A percentile compares a stretch with the other conserved stretches of the same genome.
phyloP scores from a whole-genome alignment of 371 early-diverging fungal species.

The Capillidium rhysosporum region DNA sequence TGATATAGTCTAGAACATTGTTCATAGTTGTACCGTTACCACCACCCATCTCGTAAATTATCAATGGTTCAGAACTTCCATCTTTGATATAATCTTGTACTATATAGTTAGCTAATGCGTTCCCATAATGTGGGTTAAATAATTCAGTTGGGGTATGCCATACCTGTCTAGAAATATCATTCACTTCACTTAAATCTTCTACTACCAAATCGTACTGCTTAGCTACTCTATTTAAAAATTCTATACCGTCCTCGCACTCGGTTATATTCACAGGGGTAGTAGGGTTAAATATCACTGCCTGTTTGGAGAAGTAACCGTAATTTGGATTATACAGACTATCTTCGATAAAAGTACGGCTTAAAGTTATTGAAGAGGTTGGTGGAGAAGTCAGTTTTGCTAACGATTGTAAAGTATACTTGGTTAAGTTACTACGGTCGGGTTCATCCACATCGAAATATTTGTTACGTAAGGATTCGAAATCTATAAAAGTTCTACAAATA shows the following conservation, averaged over 20 bases:
- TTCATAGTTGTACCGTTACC: conserved; percentile 93
- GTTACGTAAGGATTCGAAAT: background rate
- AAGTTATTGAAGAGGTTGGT: conserved; percentile 42
- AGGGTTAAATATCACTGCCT: conserved; percentile 64
- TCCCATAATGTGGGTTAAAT: conserved; percentile 85
- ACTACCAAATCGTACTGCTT: conserved; percentile 67
- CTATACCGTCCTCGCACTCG: conserved; percentile 49
- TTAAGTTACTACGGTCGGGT: conserved; percentile 6
- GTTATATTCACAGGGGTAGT: background rate
- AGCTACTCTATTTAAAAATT: conserved; percentile 57
- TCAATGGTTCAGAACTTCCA: conserved; percentile 37
- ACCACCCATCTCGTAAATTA: conserved; percentile 89
- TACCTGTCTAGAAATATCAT: conserved; percentile 54
- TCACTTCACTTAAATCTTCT: conserved; percentile 25
- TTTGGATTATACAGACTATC: conserved; percentile 87
- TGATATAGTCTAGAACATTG: conserved; percentile 76
- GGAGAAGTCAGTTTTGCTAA: conserved; percentile 10
- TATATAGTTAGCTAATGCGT: conserved; percentile 78
- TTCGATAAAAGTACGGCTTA: conserved; percentile 80
- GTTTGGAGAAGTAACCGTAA: conserved; percentile 92
- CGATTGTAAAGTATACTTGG: conserved; percentile 4
- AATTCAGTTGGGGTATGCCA: conserved; percentile 97
- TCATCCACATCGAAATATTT: background rate
- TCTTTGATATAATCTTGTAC: conserved; percentile 45
- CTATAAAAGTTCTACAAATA: no score